Percentiles rank a stretch among this genome's conserved stretches.
Conservation (phyloP, 2,329 filamentous ascomycete genomes). For the Ceratocystis alfenasii region DNA sequence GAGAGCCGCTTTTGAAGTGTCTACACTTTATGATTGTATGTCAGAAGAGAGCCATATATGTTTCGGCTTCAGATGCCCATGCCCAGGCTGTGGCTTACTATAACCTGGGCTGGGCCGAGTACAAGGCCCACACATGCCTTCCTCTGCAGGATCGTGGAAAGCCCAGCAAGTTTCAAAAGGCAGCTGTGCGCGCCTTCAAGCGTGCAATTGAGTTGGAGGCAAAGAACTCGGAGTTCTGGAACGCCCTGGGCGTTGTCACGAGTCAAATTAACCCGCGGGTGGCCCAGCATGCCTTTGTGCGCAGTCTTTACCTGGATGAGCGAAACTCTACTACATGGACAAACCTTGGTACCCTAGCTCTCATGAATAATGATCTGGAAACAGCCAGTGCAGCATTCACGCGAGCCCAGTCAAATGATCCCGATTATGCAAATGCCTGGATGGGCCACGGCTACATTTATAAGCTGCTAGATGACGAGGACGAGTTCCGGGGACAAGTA, state of each 20-base stretch:
- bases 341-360: conserved; percentile 75
- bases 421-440: conserved; percentile 89
- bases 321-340: conserved; percentile 76
- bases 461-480: conserved; percentile 57
- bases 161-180: conserved; percentile 58
- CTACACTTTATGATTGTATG: conserved; percentile 66
- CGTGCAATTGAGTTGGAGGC: conserved; percentile 89
- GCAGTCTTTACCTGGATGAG: conserved; percentile 88
- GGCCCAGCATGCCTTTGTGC: conserved; percentile 83
- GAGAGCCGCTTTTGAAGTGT: conserved; percentile 44
- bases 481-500: conserved; percentile 73
- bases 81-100: conserved; percentile 95
- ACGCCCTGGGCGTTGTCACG: conserved; percentile 82
- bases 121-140: conserved; percentile 62
- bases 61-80: conserved; percentile 61
- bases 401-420: conserved; percentile 82
- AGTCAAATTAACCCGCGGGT: conserved; percentile 75
- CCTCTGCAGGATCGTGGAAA: conserved; percentile 41
- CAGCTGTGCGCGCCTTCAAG: conserved; percentile 84
- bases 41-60: conserved; percentile 73
- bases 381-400: conserved; percentile 87
- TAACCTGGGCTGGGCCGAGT: conserved; percentile 90
- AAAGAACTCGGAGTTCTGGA: conserved; percentile 94
- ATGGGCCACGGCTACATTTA: conserved; percentile 83
- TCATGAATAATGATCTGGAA: conserved; percentile 70